Percentiles rank a stretch among this genome's conserved stretches.
Evolutionary conservation across 768 basidiomycete genomes (phyloP).

Genomic region (Serendipita indica): DNA sequence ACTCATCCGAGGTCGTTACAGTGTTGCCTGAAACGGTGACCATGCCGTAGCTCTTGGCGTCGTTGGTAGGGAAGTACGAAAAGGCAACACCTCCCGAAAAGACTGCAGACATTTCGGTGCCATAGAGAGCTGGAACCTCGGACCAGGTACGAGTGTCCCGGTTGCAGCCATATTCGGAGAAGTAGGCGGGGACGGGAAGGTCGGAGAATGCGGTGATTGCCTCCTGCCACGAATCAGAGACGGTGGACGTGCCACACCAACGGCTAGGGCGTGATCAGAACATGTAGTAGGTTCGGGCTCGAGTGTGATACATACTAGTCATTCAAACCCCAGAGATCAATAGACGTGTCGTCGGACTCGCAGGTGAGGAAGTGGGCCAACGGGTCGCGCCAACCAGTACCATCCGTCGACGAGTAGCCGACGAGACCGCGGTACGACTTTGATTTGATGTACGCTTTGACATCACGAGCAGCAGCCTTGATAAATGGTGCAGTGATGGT

Average conservation of each 20-base stretch:
- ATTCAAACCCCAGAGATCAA: conserved; percentile 82
- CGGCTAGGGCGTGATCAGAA: conserved; percentile 36
- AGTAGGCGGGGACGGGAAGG: conserved; percentile 73
- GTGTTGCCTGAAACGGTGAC: conserved; percentile 57
- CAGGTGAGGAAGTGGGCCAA: conserved; percentile 73
- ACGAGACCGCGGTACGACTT: conserved; percentile 50
- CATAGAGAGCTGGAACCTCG: conserved; percentile 60
- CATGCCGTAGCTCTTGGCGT: conserved; percentile 69
- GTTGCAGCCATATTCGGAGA: conserved; percentile 78
- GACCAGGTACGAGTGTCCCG: conserved; percentile 53
- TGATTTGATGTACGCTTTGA: conserved; percentile 65
- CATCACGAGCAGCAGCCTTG: conserved; percentile 83
- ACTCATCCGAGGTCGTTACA: conserved; percentile 57
- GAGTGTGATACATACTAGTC: conserved; percentile 49
- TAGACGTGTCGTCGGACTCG: conserved; percentile 47
- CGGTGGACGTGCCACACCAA: conserved; percentile 64
- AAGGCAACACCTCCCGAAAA: conserved; percentile 88
- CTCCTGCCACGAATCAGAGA: conserved; percentile 15
- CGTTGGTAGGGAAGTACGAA: conserved; percentile 56
- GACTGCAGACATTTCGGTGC: conserved; percentile 52
- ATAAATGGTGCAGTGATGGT: conserved; percentile 63
- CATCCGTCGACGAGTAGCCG: conserved; percentile 79
- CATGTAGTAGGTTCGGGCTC: not conserved
- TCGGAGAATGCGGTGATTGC: conserved; percentile 21
- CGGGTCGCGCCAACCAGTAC: conserved; percentile 41